phyloP scores from a whole-genome alignment of 2,329 filamentous ascomycete species.

The Botrytis tulipae region DNA sequence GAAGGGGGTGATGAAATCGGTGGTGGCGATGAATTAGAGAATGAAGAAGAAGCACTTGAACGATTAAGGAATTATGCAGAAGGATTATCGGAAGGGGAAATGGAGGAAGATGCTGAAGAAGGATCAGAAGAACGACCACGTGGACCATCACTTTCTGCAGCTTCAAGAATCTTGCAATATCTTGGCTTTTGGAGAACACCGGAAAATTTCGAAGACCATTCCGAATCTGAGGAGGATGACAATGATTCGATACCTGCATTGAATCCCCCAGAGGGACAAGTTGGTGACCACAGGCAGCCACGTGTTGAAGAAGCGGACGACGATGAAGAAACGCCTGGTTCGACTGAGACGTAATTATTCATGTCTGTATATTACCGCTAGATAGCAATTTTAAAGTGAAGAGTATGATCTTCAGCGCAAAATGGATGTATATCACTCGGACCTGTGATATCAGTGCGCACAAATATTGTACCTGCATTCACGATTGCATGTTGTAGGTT shows the following conservation, averaged over 20 bases:
- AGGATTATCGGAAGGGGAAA: neutral
- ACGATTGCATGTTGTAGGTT: neutral
- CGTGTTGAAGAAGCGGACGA: neutral
- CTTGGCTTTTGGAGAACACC: slow-evolving; percentile 28
- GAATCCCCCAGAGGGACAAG: neutral
- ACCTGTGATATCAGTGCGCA: neutral
- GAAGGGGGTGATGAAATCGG: slow-evolving; percentile 11
- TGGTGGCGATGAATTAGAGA: slow-evolving; percentile 11
- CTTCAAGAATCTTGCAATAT: slow-evolving; percentile 26
- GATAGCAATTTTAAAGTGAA: neutral
- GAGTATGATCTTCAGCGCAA: neutral
- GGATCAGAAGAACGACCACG: slow-evolving; percentile 10
- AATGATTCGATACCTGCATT: slow-evolving; percentile 1
- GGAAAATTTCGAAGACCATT: neutral
- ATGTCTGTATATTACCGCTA: neutral
- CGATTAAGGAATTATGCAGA: slow-evolving; percentile 9
- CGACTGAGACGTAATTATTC: no score
- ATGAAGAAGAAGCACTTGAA: slow-evolving; percentile 5
- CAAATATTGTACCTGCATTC: slow-evolving; percentile 2
- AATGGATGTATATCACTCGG: neutral
- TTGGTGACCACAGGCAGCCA: neutral
- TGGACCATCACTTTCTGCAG: slow-evolving; percentile 22
- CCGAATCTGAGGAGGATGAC: neutral
- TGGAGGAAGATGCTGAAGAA: slow-evolving; percentile 16
- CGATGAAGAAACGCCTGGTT: neutral